Conservation (phyloP, 257 asterid genomes). For the Phtheirospermum japonicum region DNA sequence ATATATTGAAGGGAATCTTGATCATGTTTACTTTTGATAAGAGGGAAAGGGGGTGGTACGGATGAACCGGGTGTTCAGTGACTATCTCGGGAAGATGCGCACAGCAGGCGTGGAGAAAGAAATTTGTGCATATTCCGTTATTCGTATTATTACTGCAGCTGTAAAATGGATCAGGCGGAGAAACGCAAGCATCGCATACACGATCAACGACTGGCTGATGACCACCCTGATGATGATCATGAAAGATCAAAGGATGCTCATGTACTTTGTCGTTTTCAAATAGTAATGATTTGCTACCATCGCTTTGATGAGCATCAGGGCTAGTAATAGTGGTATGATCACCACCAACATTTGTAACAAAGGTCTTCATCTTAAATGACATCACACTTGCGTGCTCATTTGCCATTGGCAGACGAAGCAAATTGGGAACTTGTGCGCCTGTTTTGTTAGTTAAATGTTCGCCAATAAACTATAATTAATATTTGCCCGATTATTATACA, state of each 20-base stretch:
- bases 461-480: too few relatives aligned
- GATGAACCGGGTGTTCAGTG: background rate
- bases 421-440: conserved; percentile 9
- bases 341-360: background rate
- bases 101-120: background rate
- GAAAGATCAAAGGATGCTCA: background rate
- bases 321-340: background rate
- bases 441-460: too few relatives aligned
- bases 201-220: background rate
- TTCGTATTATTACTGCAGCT: background rate
- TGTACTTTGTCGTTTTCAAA: background rate
- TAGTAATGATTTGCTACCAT: background rate
- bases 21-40: background rate
- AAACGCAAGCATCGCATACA: background rate
- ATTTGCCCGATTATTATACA: too few relatives aligned
- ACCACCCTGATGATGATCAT: too few relatives aligned
- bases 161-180: background rate
- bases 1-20: background rate
- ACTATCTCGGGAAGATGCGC: background rate
- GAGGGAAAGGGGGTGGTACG: background rate
- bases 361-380: background rate
- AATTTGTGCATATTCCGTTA: background rate
- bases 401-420: conserved; percentile 19
- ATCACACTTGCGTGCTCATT: background rate
- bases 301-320: too few relatives aligned